Conservation (phyloP, 2,329 filamentous ascomycete genomes). For the Sclerotinia glacialis region DNA sequence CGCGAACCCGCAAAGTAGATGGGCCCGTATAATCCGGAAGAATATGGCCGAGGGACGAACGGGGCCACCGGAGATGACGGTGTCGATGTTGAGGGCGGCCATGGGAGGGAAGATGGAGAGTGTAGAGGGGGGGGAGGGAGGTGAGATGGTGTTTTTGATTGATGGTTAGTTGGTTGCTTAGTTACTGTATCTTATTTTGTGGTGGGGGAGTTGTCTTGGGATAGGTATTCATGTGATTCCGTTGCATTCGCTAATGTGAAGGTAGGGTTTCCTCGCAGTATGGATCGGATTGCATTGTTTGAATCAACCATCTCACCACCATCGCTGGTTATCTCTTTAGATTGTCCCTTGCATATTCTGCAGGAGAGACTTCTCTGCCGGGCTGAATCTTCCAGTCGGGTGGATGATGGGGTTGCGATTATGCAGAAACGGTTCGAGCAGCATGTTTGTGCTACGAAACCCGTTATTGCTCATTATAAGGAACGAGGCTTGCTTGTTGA, state of each 20-base stretch:
- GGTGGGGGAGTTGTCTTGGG: background rate
- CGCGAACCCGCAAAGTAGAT: background rate
- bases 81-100: background rate
- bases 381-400: background rate
- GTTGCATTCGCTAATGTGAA: background rate
- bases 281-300: background rate
- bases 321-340: background rate
- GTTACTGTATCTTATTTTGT: background rate
- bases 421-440: conserved; percentile 1
- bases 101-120: background rate
- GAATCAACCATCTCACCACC: background rate
- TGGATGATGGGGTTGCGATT: background rate
- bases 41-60: conserved; percentile 13
- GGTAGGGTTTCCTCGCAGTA: conserved; percentile 12
- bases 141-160: background rate
- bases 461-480: conserved; percentile 9
- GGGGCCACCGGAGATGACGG: conserved; percentile 9
- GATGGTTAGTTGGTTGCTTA: conserved; percentile 6
- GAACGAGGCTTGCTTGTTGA: background rate
- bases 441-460: background rate
- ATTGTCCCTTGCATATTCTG: background rate
- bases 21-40: background rate
- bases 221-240: too few relatives aligned
- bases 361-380: background rate
- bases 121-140: background rate